Evolutionary conservation across 345 rosid genomes (phyloP).

Genomic region (Corchorus capsularis): DNA sequence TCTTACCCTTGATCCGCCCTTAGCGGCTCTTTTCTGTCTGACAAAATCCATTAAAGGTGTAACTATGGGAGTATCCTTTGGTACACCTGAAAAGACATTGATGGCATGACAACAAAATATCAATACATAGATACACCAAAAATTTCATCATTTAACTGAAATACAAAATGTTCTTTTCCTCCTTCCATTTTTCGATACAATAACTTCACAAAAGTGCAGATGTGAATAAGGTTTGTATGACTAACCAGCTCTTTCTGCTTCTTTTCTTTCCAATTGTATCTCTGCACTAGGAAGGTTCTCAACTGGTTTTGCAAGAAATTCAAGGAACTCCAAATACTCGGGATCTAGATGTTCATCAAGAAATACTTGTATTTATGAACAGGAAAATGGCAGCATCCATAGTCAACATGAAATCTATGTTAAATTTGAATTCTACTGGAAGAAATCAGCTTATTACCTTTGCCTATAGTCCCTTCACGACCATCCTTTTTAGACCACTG

Average conservation of each 20-base stretch:
- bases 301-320: conserved; percentile 66
- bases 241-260: conserved; percentile 72
- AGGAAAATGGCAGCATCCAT: conserved; percentile 13
- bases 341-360: conserved; percentile 54
- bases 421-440: neutral
- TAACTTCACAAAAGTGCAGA: neutral
- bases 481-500: conserved; percentile 60
- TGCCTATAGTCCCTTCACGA: conserved; percentile 64
- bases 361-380: conserved; percentile 27
- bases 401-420: conserved; percentile 20
- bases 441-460: conserved; percentile 42
- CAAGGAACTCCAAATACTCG: conserved; percentile 77
- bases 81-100: conserved; percentile 38
- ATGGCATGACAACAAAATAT: conserved; percentile 14
- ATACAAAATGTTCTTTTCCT: neutral
- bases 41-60: conserved; percentile 80
- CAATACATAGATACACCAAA: neutral
- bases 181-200: neutral
- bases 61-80: conserved; percentile 44
- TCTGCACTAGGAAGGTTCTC: conserved; percentile 83
- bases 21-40: conserved; percentile 61
- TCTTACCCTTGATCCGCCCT: conserved; percentile 50
- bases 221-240: conserved; percentile 10
- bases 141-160: neutral
- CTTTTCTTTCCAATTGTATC: conserved; percentile 69